phyloP scores from a whole-genome alignment of 495 filamentous ascomycete species.

The Peziza echinospora region DNA sequence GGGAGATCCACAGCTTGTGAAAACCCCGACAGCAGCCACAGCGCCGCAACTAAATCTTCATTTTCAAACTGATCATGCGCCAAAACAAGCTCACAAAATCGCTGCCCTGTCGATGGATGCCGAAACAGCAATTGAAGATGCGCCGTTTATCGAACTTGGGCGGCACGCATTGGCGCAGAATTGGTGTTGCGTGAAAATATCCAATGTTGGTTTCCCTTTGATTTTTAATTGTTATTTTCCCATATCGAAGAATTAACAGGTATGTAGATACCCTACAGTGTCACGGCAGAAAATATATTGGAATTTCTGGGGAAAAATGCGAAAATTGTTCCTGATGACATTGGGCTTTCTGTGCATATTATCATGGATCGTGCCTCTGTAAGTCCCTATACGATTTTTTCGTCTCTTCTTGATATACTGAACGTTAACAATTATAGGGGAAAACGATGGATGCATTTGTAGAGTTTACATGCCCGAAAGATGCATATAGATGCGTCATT shows the following conservation, averaged over 20 bases:
- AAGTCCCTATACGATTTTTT: neutral
- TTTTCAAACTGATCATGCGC: too few species aligned
- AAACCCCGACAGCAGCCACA: slow-evolving; percentile 1
- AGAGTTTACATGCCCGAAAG: slow-evolving; percentile 18
- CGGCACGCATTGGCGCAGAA: slow-evolving; percentile 17
- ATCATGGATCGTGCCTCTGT: slow-evolving; percentile 21
- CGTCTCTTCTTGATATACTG: neutral
- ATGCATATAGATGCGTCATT: slow-evolving; percentile 20
- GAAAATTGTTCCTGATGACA: slow-evolving; percentile 17
- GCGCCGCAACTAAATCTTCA: too few species aligned
- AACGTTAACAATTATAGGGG: slow-evolving; percentile 6
- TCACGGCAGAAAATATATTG: slow-evolving; percentile 14
- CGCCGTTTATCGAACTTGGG: slow-evolving; percentile 18
- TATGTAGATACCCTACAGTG: slow-evolving; percentile 20
- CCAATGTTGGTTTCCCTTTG: slow-evolving; percentile 11
- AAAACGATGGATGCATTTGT: slow-evolving; percentile 21
- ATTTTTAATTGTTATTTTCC: too few species aligned
- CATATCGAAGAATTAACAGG: neutral
- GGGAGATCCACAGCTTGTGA: slow-evolving; percentile 2
- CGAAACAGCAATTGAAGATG: slow-evolving; percentile 19
- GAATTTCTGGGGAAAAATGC: slow-evolving; percentile 20
- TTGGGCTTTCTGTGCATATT: slow-evolving; percentile 18
- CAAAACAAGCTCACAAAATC: slow-evolving; percentile 3
- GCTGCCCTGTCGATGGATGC: slow-evolving; percentile 15
- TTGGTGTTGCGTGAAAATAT: slow-evolving; percentile 18